Percentiles rank a stretch among this genome's conserved stretches.
Conservation (phyloP, 208 protist genomes). For the Crithidia acanthocephali region DNA sequence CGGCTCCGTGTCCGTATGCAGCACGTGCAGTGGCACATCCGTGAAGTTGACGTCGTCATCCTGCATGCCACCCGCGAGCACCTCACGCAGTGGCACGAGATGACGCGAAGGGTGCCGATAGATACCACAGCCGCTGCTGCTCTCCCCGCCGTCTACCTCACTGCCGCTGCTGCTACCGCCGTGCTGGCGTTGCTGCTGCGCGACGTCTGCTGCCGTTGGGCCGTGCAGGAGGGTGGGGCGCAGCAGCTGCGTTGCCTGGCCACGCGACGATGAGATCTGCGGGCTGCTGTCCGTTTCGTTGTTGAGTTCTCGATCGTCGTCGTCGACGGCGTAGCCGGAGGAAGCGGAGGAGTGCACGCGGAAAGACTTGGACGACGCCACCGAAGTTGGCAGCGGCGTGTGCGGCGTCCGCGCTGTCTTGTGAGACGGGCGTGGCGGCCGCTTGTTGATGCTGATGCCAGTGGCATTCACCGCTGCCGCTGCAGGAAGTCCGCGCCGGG, state of each 20-base stretch:
- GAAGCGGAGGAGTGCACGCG: conserved; percentile 5
- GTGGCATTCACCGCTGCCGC: too few relatives aligned
- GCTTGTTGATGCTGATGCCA: background rate
- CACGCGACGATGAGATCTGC: too few relatives aligned
- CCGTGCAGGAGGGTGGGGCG: too few relatives aligned
- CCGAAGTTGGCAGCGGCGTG: background rate
- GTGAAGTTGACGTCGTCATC: conserved; percentile 1
- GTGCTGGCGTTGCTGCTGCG: too few relatives aligned
- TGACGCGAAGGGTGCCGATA: background rate
- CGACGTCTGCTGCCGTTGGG: too few relatives aligned
- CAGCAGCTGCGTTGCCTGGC: too few relatives aligned
- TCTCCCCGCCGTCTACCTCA: too few relatives aligned
- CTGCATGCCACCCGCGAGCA: background rate
- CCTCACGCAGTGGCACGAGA: conserved; percentile 1
- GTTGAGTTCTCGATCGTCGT: background rate
- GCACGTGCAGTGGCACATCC: background rate
- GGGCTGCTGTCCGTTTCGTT: too few relatives aligned
- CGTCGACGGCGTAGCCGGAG: background rate
- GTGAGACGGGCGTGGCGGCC: background rate
- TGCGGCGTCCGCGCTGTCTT: background rate
- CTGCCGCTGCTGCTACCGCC: too few relatives aligned
- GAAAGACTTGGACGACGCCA: background rate
- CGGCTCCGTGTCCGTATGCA: background rate
- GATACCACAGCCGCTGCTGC: too few relatives aligned
- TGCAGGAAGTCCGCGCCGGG: background rate